Percentiles rank a stretch among this genome's conserved stretches.
These are phyloP conservation scores for Rhizopus sp. DNA, from an alignment of 371 early-diverging fungal species.

Conservation along the genomic window DNA sequence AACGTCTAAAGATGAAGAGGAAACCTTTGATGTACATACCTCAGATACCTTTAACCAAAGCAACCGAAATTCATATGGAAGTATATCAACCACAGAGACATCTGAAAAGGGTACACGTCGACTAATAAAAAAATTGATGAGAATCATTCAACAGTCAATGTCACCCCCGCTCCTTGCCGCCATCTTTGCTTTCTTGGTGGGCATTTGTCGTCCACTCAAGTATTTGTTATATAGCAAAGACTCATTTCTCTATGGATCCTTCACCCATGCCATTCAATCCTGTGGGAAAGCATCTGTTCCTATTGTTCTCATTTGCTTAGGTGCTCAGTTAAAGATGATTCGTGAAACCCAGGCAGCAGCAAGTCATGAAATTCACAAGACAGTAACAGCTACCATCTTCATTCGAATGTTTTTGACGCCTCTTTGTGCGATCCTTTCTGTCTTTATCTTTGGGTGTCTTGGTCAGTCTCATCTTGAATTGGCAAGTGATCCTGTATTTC, in stretches of 20 bases:
- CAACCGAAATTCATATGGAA: not conserved
- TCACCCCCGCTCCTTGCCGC: conserved; percentile 71
- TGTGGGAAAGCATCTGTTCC: conserved; percentile 73
- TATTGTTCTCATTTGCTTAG: conserved; percentile 67
- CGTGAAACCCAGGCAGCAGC: conserved; percentile 12
- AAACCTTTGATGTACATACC: conserved; percentile 1
- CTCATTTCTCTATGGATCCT: conserved; percentile 52
- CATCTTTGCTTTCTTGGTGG: conserved; percentile 55
- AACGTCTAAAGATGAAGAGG: conserved; percentile 16
- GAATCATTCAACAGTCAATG: conserved; percentile 37
- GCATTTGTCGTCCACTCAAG: conserved; percentile 56
- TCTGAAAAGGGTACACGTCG: not conserved
- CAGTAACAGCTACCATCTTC: conserved; percentile 35
- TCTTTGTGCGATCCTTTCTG: conserved; percentile 44
- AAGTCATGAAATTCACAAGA: conserved; percentile 21
- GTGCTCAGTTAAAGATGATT: conserved; percentile 57
- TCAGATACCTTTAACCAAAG: not conserved
- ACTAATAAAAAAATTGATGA: not conserved
- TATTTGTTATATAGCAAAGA: conserved; percentile 51
- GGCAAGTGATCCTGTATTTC: conserved; percentile 55
- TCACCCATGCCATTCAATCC: conserved; percentile 64
- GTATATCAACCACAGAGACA: not conserved
- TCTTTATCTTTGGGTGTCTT: conserved; percentile 38
- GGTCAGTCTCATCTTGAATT: conserved; percentile 37
- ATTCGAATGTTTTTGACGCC: conserved; percentile 55